These are phyloP conservation scores for Chaetomiaceae sp. DNA, from an alignment of 2,329 filamentous ascomycete genomes.

Conservation along the genomic window DNA sequence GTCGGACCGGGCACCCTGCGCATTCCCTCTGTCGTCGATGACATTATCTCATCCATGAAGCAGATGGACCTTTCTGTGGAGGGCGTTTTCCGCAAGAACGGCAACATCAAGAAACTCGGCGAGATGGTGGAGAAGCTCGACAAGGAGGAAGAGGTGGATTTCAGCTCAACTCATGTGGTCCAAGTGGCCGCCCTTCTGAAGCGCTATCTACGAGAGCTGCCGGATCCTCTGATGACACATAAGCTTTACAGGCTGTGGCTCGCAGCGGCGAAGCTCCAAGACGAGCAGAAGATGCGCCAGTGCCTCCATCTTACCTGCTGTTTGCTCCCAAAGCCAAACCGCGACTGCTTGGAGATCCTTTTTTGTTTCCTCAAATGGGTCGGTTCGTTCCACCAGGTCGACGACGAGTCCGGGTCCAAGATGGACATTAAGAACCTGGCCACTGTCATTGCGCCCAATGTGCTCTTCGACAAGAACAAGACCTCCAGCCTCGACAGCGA, in stretches of 20 bases:
- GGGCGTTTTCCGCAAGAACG: constrained; percentile 97
- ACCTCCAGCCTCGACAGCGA: constrained; percentile 69
- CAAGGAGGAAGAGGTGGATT: constrained; percentile 73
- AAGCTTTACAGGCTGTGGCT: constrained; percentile 92
- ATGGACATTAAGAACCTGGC: constrained; percentile 98
- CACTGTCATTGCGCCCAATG: constrained; percentile 95
- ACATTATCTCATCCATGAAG: constrained; percentile 88
- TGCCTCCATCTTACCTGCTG: constrained; percentile 89
- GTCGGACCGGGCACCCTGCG: constrained; percentile 86
- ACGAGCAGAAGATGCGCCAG: constrained; percentile 74
- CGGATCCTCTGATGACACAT: constrained; percentile 88
- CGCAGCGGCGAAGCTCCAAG: constrained; percentile 77
- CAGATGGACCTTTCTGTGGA: constrained; percentile 99
- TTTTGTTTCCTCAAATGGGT: constrained; percentile 98
- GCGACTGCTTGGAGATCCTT: constrained; percentile 89
- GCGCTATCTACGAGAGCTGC: constrained; percentile 89
- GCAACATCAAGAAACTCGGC: constrained; percentile 90
- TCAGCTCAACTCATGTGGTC: constrained; percentile 83
- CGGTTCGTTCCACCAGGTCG: constrained; percentile 92
- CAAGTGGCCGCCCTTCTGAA: constrained; percentile 91
- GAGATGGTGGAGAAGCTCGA: constrained; percentile 85
- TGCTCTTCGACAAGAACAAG: constrained; percentile 68
- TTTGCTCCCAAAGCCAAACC: constrained; percentile 82
- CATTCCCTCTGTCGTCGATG: constrained; percentile 91
- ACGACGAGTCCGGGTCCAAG: constrained; percentile 94